These are phyloP conservation scores for Thelonectria discophora DNA, from an alignment of 2,329 filamentous ascomycete genomes.

Conservation along the genomic window DNA sequence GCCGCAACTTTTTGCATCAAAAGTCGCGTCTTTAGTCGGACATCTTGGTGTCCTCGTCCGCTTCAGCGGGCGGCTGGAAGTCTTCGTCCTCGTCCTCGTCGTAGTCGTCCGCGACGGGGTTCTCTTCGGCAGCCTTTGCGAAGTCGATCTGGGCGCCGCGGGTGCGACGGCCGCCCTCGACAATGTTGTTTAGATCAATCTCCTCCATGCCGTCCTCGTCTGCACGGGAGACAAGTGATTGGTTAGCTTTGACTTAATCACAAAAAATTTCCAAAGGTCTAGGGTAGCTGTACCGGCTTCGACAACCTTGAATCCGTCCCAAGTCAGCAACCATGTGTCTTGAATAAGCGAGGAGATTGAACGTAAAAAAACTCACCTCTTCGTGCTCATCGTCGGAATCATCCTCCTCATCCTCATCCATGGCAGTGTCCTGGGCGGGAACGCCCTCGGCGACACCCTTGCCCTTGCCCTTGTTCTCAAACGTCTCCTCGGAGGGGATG, in stretches of 20 bases:
- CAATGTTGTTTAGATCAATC: constrained; percentile 90
- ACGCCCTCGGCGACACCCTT: constrained; percentile 68
- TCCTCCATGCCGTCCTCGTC: constrained; percentile 88
- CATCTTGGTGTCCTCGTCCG: constrained; percentile 76
- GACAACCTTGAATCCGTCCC: constrained; percentile 34
- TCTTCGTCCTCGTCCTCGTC: constrained; percentile 82
- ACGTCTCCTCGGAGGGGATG: constrained; percentile 53
- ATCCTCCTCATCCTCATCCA: constrained; percentile 80
- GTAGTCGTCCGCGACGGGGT: constrained; percentile 76
- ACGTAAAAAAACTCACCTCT: constrained; percentile 38
- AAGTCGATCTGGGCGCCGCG: constrained; percentile 94
- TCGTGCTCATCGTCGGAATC: constrained; percentile 73
- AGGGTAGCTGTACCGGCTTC: constrained; percentile 41
- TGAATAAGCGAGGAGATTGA: background rate
- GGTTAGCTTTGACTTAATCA: constrained; percentile 40
- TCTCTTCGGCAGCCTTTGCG: constrained; percentile 85
- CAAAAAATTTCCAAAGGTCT: constrained; percentile 11
- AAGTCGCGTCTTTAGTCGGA: constrained; percentile 44
- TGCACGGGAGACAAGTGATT: constrained; percentile 54
- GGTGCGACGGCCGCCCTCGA: constrained; percentile 80
- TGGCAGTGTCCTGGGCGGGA: constrained; percentile 65
- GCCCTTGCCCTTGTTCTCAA: constrained; percentile 84
- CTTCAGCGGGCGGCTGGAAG: constrained; percentile 68
- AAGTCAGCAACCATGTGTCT: constrained; percentile 36
- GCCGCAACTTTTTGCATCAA: too few species aligned